These are phyloP conservation scores for Arachis monticola DNA, from an alignment of 331 rosid genomes.

Conservation along the genomic window DNA sequence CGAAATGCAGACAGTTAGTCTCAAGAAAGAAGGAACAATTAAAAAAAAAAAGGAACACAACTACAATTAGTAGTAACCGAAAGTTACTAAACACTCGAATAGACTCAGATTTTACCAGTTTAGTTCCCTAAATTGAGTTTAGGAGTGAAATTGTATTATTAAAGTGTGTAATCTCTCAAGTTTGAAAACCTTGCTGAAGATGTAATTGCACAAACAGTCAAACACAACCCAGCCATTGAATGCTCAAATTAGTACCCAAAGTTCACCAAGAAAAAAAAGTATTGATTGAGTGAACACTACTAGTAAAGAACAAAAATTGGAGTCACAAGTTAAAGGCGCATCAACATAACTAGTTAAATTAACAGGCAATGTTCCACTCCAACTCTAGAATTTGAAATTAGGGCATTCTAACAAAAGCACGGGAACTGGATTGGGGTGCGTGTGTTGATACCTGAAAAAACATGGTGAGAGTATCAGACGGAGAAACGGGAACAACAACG, in stretches of 20 bases:
- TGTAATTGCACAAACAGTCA: neutral
- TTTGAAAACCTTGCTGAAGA: neutral
- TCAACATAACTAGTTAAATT: neutral
- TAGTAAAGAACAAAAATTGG: slow-evolving; percentile 15
- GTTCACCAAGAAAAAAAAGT: neutral
- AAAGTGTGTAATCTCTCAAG: too few species aligned
- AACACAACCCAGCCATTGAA: neutral
- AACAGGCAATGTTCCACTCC: neutral
- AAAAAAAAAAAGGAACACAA: neutral
- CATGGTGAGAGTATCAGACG: slow-evolving; percentile 83
- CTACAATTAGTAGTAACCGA: neutral
- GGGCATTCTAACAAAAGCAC: slow-evolving; percentile 26
- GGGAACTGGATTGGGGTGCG: neutral
- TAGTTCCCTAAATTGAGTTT: too few species aligned
- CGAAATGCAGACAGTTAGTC: slow-evolving; percentile 28
- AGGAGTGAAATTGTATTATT: too few species aligned
- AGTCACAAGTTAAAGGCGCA: neutral
- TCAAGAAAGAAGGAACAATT: neutral
- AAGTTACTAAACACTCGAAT: too few species aligned
- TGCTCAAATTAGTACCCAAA: slow-evolving; percentile 20
- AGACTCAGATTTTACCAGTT: too few species aligned
- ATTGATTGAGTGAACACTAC: neutral
- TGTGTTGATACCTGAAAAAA: slow-evolving; percentile 65
- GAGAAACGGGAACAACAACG: slow-evolving; percentile 80
- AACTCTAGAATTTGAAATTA: too few species aligned